Evolutionary conservation across 371 early-diverging fungal genomes (phyloP), one percentile per base, ranked within the genome.

Genomic region (Funneliformis caledonium): DNA sequence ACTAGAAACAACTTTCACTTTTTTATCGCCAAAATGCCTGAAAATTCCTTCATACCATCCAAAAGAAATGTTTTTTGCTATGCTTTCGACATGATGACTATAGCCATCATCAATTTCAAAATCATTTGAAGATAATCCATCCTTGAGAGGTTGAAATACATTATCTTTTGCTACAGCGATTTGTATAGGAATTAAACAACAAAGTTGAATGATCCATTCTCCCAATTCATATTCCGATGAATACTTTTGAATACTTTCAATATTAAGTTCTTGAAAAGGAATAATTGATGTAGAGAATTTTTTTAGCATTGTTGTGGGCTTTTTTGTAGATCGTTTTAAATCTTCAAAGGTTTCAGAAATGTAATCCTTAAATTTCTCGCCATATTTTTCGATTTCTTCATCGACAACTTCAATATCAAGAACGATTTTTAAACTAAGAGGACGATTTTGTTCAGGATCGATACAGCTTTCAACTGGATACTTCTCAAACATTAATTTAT

Each of bases 1-100:
- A 37, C 73, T 72, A 5, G 80, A 80, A 60, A 80, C 60, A 45
- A 70, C 80, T 59, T 72, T 80, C 0, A 80, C 70, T 50, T 69
- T 31, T 33, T 42, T 12, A 72, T 80, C 31, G 14, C 73, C 72
- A 80, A 50, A 72, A 70, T 52, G 45, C 14, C 52, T 68, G 56
- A 80, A 80, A 11, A 80, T 64, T 11, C 26, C 70, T 47, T 72
- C 60, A 45, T 69, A 72, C 70, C 69, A 80, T 26, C 47, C 70
- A 72, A 60, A 61, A 42, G 61, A 61, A 12, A 80, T 60, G n/a
- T 26, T 45, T 61, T 72, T 19, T n/a, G 77, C 1, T 8, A 76
- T 48, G 22, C 47, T 48, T 2, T 48, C 56, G 1, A 72, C 11
- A 12, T 22, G 47, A 19, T 48, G 31, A 65, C 70, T 43, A 70